These are phyloP conservation scores for Cicer arietinum DNA, from an alignment of 306 rosid species.

Conservation along the genomic window DNA sequence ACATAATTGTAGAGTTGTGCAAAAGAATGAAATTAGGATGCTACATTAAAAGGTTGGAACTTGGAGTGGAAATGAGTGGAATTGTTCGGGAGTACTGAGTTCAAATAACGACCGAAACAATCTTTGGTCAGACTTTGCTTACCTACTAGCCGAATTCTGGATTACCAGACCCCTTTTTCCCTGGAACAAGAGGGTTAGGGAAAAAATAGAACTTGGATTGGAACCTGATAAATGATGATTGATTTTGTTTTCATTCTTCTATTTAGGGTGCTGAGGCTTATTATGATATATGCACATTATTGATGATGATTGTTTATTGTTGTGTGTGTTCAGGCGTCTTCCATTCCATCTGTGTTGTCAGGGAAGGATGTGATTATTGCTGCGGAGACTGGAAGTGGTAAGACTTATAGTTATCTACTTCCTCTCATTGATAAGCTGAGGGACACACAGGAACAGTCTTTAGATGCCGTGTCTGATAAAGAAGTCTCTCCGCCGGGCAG, in stretches of 20 bases:
- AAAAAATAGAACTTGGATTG: not conserved
- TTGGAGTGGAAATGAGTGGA: no score
- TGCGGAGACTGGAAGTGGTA: conserved; percentile 97
- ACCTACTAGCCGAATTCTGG: no score
- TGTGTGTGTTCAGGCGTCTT: conserved; percentile 73
- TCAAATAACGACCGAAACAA: no score
- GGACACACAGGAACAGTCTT: conserved; percentile 45
- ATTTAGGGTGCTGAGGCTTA: not conserved
- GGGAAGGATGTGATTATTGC: conserved; percentile 89
- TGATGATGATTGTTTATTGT: not conserved
- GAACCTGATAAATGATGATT: conserved; percentile 24
- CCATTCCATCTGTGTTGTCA: conserved; percentile 76
- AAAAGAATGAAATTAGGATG: conserved; percentile 22
- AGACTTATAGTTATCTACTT: conserved; percentile 82
- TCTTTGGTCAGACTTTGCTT: no score
- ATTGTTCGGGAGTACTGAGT: no score
- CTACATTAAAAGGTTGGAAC: not conserved
- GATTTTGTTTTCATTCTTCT: not conserved
- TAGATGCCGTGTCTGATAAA: conserved; percentile 47
- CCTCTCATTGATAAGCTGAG: conserved; percentile 76
- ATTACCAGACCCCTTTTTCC: no score
- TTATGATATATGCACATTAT: conserved; percentile 23
- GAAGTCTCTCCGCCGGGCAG: conserved; percentile 33
- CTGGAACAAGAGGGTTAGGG: no score
- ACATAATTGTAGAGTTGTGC: not conserved